Conservation (phyloP, 2,329 filamentous ascomycete genomes). For the Penicillium sp. region DNA sequence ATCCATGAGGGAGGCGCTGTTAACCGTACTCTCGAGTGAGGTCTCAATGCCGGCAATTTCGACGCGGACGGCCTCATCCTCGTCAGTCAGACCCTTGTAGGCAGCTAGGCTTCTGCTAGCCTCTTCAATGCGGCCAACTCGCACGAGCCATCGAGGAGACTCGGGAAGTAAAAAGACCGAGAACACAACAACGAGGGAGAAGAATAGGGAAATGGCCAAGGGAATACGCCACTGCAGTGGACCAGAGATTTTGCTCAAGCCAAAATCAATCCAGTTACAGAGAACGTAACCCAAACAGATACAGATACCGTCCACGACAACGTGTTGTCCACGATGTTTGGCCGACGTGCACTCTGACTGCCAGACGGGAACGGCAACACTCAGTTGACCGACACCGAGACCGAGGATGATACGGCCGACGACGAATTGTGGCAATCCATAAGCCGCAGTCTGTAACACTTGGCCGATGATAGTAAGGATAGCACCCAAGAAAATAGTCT, state of each 20-base stretch:
- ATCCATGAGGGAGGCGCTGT: conserved; percentile 51
- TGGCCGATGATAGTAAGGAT: conserved; percentile 47
- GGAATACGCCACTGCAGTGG: conserved; percentile 26
- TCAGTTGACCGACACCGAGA: conserved; percentile 49
- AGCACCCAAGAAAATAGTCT: conserved; percentile 46
- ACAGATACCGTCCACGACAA: conserved; percentile 50
- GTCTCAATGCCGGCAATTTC: conserved; percentile 52
- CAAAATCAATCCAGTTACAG: conserved; percentile 36
- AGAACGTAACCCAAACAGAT: conserved; percentile 32
- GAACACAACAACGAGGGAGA: conserved; percentile 22
- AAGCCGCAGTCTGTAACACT: conserved; percentile 46
- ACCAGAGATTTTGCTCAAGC: conserved; percentile 17
- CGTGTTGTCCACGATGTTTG: conserved; percentile 48
- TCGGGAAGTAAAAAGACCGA: conserved; percentile 24
- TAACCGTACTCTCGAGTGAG: conserved; percentile 42
- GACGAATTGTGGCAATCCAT: conserved; percentile 47
- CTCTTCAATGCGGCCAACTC: conserved; percentile 38
- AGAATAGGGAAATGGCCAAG: conserved; percentile 23
- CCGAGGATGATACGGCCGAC: conserved; percentile 51
- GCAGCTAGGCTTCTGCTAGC: conserved; percentile 29
- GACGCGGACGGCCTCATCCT: conserved; percentile 42
- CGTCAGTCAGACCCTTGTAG: conserved; percentile 45
- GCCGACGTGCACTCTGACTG: conserved; percentile 50
- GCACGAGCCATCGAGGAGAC: conserved; percentile 30
- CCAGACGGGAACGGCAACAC: conserved; percentile 50